Evolutionary conservation across 2,329 filamentous ascomycete genomes (phyloP), one percentile per base, ranked within the genome.

Genomic region (Botrytis squamosa): DNA sequence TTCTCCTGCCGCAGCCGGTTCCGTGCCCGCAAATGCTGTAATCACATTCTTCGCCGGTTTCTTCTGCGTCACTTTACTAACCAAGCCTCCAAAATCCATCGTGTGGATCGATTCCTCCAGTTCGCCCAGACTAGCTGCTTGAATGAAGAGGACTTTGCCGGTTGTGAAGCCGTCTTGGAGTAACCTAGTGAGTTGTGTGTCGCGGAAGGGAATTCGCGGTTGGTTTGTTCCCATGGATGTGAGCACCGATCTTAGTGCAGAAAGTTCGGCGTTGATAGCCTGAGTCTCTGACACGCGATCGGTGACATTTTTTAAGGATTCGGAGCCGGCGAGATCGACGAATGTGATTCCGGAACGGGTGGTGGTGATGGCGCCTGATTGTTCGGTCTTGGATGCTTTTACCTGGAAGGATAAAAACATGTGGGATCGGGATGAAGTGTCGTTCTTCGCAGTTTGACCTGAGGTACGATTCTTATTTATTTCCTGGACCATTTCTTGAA

Each of bases 401-500:
- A 86, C 84, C 10, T 91, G 83, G 80, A 97, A 97, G 71, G 99
- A 88, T 73, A 98, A 97, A 81, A 99, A 98, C 70, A 99, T 94
- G 84, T 99, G 96, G 42, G 94, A 97, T 66, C 96, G 92, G 20
- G 94, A 97, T 0, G 94, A 97, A 63, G 94, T 90, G 84, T 97
- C 93, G 83, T 99, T 99, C 75, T 96, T 94, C 81, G 97, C 97
- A n/a, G 96, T 99, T 0, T 95, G 94, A 1, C 96, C 96, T 5
- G 98, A 95, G 16, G 92, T 95, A 25, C 96, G 90, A 83, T 98
- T 98, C 79, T 90, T 90, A 77, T 92, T 90, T 0, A 96, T 96
- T 62, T 92, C 90, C 59, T 88, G 88, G 40, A 99, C 87, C 81
- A 98, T 95, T 16, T 86, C 85, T 80, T 96, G 92, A 0, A 97